phyloP scores from a whole-genome alignment of 2,329 filamentous ascomycete genomes.

The Fusarium drepaniforme region DNA sequence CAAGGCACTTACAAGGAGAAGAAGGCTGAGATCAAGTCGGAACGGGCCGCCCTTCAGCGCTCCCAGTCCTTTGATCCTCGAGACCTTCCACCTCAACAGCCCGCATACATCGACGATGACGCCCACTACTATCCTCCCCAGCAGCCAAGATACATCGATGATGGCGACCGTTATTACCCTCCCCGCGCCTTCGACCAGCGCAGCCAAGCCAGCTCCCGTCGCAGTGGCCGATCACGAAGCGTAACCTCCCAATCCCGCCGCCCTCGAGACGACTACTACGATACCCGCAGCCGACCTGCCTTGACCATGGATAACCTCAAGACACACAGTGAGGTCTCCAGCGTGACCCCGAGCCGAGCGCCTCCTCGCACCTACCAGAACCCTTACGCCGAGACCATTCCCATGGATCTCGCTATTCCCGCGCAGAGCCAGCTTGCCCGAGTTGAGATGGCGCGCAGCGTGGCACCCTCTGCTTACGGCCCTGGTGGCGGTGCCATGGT shows the following conservation, averaged over 20 bases:
- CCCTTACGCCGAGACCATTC: conserved; percentile 51
- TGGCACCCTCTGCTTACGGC: conserved; percentile 38
- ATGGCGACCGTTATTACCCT: conserved; percentile 50
- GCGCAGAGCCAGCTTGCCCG: conserved; percentile 42
- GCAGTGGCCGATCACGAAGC: conserved; percentile 56
- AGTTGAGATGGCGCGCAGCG: conserved; percentile 44
- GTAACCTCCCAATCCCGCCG: conserved; percentile 46
- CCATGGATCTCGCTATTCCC: conserved; percentile 58
- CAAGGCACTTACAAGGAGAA: conserved; percentile 89
- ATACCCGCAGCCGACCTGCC: conserved; percentile 51
- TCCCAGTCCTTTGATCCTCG: conserved; percentile 66
- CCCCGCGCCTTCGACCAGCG: conserved; percentile 49
- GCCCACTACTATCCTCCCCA: background rate
- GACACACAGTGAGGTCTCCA: conserved; percentile 65
- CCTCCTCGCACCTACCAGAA: conserved; percentile 57
- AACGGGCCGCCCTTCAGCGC: conserved; percentile 68
- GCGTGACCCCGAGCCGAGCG: conserved; percentile 58
- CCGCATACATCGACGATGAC: background rate
- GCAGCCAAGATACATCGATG: conserved; percentile 42
- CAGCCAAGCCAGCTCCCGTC: conserved; percentile 57
- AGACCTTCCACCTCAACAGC: conserved; percentile 33
- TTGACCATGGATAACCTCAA: conserved; percentile 67
- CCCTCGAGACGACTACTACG: conserved; percentile 46
- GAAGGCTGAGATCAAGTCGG: conserved; percentile 83
- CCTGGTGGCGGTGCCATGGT: conserved; percentile 43